These are phyloP conservation scores for Aspergillus wentii DNA, from an alignment of 495 filamentous ascomycete species.

Conservation along the genomic window DNA sequence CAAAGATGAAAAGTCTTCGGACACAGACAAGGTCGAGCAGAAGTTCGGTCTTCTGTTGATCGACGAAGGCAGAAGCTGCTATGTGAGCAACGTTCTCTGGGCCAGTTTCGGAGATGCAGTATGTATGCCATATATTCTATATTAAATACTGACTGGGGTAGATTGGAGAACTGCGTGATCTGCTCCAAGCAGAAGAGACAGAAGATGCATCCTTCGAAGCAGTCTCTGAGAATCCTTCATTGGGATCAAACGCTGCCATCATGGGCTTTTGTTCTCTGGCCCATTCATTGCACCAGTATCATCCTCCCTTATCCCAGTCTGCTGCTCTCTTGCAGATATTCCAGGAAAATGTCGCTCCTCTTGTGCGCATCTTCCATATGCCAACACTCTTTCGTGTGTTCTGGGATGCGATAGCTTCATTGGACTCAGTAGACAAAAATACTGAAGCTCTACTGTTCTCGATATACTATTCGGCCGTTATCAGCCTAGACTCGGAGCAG, in stretches of 20 bases:
- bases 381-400: conserved; percentile 53
- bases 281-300: conserved; percentile 38
- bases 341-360: conserved; percentile 64
- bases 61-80: conserved; percentile 74
- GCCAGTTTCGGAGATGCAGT: conserved; percentile 85
- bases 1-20: too few relatives aligned
- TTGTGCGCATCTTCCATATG: conserved; percentile 63
- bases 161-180: conserved; percentile 68
- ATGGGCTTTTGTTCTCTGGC: conserved; percentile 62
- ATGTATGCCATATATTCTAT: too few relatives aligned
- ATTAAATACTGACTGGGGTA: conserved; percentile 25
- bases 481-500: conserved; percentile 52
- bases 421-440: conserved; percentile 52
- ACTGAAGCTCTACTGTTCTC: conserved; percentile 72
- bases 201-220: conserved; percentile 55
- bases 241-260: too few relatives aligned
- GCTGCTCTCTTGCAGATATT: conserved; percentile 65
- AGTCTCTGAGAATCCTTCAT: conserved; percentile 28
- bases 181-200: conserved; percentile 64
- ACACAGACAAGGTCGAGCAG: conserved; percentile 53
- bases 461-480: conserved; percentile 71
- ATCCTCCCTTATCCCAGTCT: conserved; percentile 57
- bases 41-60: conserved; percentile 80
- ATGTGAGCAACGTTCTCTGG: conserved; percentile 89
- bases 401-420: conserved; percentile 37